Evolutionary conservation across 1,284 basidiomycete genomes (phyloP).

Genomic region (Coriolopsis trogii): DNA sequence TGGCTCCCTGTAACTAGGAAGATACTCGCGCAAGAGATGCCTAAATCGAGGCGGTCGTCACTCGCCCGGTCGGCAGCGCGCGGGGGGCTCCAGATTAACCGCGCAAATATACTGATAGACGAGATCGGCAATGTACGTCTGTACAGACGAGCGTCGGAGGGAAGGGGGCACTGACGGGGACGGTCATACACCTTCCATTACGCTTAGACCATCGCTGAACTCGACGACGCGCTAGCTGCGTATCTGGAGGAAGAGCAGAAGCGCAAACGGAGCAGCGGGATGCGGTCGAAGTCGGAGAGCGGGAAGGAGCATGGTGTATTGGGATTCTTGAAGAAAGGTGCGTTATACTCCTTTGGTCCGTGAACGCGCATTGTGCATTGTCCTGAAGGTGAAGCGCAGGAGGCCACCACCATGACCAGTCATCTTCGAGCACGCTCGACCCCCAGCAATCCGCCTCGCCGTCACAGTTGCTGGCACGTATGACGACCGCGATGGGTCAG

Average conservation of each 20-base stretch:
- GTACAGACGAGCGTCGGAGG: slow-evolving; percentile 1
- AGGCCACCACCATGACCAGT: slow-evolving; percentile 24
- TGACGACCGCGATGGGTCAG: slow-evolving; percentile 48
- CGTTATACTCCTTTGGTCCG: slow-evolving; percentile 4
- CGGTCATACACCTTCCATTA: no score
- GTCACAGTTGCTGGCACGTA: slow-evolving; percentile 38
- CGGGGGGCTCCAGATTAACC: slow-evolving; percentile 39
- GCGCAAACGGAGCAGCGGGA: slow-evolving; percentile 18
- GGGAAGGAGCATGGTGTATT: slow-evolving; percentile 33
- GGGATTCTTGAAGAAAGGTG: slow-evolving; percentile 37
- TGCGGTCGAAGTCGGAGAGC: slow-evolving; percentile 25
- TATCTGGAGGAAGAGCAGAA: slow-evolving; percentile 29
- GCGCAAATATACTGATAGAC: slow-evolving; percentile 54
- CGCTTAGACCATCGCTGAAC: slow-evolving; percentile 36
- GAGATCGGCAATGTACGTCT: slow-evolving; percentile 59
- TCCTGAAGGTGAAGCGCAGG: no score
- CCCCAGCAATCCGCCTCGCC: slow-evolving; percentile 10
- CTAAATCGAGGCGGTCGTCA: slow-evolving; percentile 49
- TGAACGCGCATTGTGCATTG: background rate
- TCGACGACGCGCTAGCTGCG: slow-evolving; percentile 28
- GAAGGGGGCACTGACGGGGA: slow-evolving; percentile 3
- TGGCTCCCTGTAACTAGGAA: slow-evolving; percentile 41
- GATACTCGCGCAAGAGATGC: slow-evolving; percentile 53
- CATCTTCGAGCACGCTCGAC: slow-evolving; percentile 15
- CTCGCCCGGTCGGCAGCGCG: slow-evolving; percentile 30